These are phyloP conservation scores for Alternaria dauci DNA, from an alignment of 2,329 filamentous ascomycete species.

Conservation along the genomic window DNA sequence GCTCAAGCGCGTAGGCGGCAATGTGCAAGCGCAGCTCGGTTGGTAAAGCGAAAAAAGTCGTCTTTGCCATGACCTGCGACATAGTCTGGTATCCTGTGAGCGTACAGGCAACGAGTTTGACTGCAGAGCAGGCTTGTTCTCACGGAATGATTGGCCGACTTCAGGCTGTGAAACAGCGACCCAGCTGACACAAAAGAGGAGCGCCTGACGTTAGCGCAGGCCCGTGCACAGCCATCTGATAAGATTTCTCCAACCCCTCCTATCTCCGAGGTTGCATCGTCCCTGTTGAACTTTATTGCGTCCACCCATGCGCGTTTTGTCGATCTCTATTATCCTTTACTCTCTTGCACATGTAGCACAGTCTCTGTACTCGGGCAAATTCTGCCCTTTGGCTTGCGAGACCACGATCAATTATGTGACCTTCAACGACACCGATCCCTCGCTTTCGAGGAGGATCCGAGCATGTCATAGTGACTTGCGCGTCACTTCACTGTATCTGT, in stretches of 20 bases:
- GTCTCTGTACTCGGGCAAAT: constrained; percentile 32
- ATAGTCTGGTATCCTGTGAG: neutral
- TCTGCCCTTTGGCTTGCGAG: constrained; percentile 43
- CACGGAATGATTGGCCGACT: neutral
- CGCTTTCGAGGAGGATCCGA: constrained; percentile 36
- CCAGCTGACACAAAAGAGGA: neutral
- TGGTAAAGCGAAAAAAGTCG: constrained; percentile 43
- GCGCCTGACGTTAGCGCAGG: neutral
- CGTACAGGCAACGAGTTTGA: neutral
- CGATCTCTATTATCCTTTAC: constrained; percentile 14
- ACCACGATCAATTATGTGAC: constrained; percentile 39
- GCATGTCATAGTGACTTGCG: constrained; percentile 38
- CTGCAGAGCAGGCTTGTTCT: neutral
- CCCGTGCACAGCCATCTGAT: constrained; percentile 31
- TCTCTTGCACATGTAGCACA: constrained; percentile 15
- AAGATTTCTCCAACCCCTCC: constrained; percentile 28
- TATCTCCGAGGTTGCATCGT: constrained; percentile 24
- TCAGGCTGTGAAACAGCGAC: neutral
- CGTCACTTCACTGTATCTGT: constrained; percentile 41
- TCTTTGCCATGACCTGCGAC: neutral
- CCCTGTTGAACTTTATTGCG: constrained; percentile 13
- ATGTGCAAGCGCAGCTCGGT: constrained; percentile 49
- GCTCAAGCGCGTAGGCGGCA: constrained; percentile 32
- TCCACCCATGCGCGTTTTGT: constrained; percentile 29
- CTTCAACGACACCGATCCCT: constrained; percentile 44